Evolutionary conservation across 2,329 filamentous ascomycete species (phyloP), one percentile per base, ranked within the genome.

Genomic region (Talaromyces rugulosus): DNA sequence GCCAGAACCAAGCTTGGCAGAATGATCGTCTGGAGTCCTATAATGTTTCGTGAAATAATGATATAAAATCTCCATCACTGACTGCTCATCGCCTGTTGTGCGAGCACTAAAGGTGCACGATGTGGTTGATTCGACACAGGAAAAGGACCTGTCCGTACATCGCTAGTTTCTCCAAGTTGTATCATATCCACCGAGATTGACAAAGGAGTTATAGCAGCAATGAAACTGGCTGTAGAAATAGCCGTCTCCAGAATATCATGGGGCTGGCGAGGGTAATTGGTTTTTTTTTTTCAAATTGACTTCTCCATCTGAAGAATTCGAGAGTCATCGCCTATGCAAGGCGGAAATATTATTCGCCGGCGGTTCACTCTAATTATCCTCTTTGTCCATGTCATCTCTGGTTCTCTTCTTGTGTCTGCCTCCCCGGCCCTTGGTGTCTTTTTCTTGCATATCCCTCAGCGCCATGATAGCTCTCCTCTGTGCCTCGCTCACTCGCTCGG

Each of bases 391-490:
- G 56, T 87, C 81, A 72, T 87, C 84, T 63, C 84, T 76, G 44
- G 79, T 84, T 51, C 84, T 77, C 36, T 56, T 84, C 44, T 78
- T 74, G 58, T 80, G 82, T 77, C 80, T 80, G 83, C 75, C 57
- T 80, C 81, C 70, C 75, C 82, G 76, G 78, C 76, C 82, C 72
- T 72, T 82, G 69, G 70, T 81, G 64, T 83, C 84, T 72, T 87
- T 86, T 65, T 96, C 91, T 55, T 90, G 84, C 66, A 92, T 75
- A 60, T 85, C 83, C 81, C 93, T 96, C 88, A 96, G 91, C 77
- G 96, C 88, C 61, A 83, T 85, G 58, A 89, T 86, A 0, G 92
- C 90, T 60, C 90, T 83, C 54, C 91, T 82, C 74, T 96, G 92
- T 0, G 93, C 93, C 75, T 96, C 91, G 58, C 89, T 87, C 0